phyloP scores from a whole-genome alignment of 2,329 filamentous ascomycete genomes.

The Sclerotinia sclerotiorum region DNA sequence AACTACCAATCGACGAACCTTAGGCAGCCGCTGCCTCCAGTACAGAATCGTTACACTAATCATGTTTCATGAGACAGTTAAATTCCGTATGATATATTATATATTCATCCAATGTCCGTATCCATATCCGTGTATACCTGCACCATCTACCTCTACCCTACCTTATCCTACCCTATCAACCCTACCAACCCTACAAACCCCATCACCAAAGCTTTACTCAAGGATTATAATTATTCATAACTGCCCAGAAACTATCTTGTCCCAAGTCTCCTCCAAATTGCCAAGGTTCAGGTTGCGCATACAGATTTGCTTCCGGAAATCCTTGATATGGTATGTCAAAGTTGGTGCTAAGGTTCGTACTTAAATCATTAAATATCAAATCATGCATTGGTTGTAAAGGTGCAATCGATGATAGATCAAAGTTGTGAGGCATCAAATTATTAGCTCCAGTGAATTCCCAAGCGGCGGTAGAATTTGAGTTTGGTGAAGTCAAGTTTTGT shows the following conservation, averaged over 20 bases:
- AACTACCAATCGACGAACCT: no score
- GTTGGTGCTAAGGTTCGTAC: constrained; percentile 18
- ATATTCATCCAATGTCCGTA: neutral
- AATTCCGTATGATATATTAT: neutral
- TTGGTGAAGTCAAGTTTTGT: constrained; percentile 32
- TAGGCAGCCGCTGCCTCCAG: no score
- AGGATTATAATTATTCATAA: constrained; percentile 49
- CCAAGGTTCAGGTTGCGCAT: constrained; percentile 39
- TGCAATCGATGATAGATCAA: constrained; percentile 53
- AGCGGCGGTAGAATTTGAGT: constrained; percentile 12
- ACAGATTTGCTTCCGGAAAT: constrained; percentile 19
- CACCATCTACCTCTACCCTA: neutral
- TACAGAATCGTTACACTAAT: no score
- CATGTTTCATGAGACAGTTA: neutral
- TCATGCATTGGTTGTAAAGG: constrained; percentile 59
- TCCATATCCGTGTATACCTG: neutral
- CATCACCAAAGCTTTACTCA: no score
- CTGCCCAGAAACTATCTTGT: constrained; percentile 56
- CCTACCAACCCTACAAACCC: no score
- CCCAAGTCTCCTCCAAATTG: constrained; percentile 57
- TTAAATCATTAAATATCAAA: constrained; percentile 56
- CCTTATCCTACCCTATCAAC: no score
- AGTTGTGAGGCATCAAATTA: constrained; percentile 30
- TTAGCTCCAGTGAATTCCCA: constrained; percentile 28
- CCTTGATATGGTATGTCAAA: constrained; percentile 20